These are phyloP conservation scores for Pholiota adiposa DNA, from an alignment of 1,284 basidiomycete genomes.

Conservation along the genomic window DNA sequence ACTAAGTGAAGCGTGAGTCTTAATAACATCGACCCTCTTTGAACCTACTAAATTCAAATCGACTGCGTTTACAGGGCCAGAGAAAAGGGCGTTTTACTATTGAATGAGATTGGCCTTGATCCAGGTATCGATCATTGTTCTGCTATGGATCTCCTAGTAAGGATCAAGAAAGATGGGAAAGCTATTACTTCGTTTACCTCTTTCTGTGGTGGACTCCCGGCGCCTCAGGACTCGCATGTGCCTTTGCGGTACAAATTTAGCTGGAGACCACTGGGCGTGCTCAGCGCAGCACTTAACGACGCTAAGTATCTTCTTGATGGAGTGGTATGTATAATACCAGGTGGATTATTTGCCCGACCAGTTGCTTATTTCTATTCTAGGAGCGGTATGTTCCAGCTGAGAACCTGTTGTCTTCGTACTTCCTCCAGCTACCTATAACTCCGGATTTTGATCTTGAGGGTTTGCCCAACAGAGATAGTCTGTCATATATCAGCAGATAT, in stretches of 20 bases:
- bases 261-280: slow-evolving; percentile 90
- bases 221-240: slow-evolving; percentile 64
- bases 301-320: slow-evolving; percentile 73
- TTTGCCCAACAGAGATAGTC: slow-evolving; percentile 87
- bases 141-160: slow-evolving; percentile 77
- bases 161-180: slow-evolving; percentile 62
- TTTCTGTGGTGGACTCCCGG: slow-evolving; percentile 93
- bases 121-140: slow-evolving; percentile 97
- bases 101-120: slow-evolving; percentile 95
- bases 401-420: slow-evolving; percentile 60
- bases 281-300: slow-evolving; percentile 81
- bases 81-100: slow-evolving; percentile 70
- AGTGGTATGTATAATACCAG: slow-evolving; percentile 43
- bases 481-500: slow-evolving; percentile 80
- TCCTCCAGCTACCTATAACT: slow-evolving; percentile 70
- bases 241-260: slow-evolving; percentile 94
- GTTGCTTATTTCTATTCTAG: background rate
- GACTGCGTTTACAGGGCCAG: slow-evolving; percentile 54
- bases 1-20: slow-evolving; percentile 64
- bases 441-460: slow-evolving; percentile 81
- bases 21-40: background rate
- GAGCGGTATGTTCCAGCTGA: slow-evolving; percentile 52
- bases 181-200: slow-evolving; percentile 82
- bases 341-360: background rate
- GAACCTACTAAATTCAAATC: background rate